A percentile compares a stretch with the other conserved stretches of the same genome.
phyloP scores from a whole-genome alignment of 352 stramenopile genomes.

The Phytophthora pseudosyringae region DNA sequence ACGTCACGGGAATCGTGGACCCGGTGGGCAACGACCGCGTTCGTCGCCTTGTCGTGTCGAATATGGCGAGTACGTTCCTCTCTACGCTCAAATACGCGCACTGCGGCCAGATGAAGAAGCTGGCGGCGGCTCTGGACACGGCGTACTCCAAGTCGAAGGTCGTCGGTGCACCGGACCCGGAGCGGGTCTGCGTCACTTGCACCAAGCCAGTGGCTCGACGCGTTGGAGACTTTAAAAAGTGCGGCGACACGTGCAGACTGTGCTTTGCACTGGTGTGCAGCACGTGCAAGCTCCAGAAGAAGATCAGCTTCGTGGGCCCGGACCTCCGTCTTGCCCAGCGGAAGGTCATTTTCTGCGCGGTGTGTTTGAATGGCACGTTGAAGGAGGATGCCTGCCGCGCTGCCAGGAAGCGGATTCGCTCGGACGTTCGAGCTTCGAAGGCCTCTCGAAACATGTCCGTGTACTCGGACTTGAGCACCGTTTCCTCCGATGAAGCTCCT shows the following conservation, averaged over 20 bases:
- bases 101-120: conserved; percentile 42
- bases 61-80: conserved; percentile 22
- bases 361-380: conserved; percentile 28
- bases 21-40: conserved; percentile 28
- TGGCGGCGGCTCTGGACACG: conserved; percentile 28
- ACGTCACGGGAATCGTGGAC: conserved; percentile 40
- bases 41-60: conserved; percentile 21
- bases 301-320: conserved; percentile 29
- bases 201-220: conserved; percentile 14
- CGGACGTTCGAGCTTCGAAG: conserved; percentile 13
- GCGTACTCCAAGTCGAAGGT: conserved; percentile 23
- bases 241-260: conserved; percentile 18
- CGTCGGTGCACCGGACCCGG: conserved; percentile 22
- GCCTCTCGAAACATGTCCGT: conserved; percentile 9
- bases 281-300: conserved; percentile 27
- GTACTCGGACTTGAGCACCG: conserved; percentile 25
- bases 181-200: conserved; percentile 30
- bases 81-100: conserved; percentile 31
- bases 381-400: conserved; percentile 9
- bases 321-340: conserved; percentile 24
- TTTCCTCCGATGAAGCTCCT: conserved; percentile 6
- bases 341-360: conserved; percentile 36
- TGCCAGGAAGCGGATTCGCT: conserved; percentile 18
- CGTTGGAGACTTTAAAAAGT: conserved; percentile 22
- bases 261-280: conserved; percentile 29